phyloP scores from a whole-genome alignment of 345 rosid genomes.

The Ceriops tagal region DNA sequence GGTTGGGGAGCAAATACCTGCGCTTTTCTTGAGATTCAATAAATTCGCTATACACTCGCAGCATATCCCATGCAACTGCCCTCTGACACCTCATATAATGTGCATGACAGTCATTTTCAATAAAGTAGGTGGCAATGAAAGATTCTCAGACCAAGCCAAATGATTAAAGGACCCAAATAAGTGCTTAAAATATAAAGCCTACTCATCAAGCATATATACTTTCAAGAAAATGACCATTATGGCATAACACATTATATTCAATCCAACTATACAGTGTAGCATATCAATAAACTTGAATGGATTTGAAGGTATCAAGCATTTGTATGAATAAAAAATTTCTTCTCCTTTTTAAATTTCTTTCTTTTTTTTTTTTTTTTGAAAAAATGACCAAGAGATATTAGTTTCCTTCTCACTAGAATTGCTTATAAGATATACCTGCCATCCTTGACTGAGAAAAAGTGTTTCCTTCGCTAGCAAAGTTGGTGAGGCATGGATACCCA shows the following conservation, averaged over 20 bases:
- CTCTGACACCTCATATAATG: slow-evolving; percentile 41
- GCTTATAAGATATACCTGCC: slow-evolving; percentile 60
- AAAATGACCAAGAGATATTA: too few relatives aligned
- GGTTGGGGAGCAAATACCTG: slow-evolving; percentile 47
- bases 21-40: slow-evolving; percentile 70
- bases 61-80: slow-evolving; percentile 96
- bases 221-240: background rate
- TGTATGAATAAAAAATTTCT: too few relatives aligned
- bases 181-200: background rate
- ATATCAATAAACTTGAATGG: too few relatives aligned
- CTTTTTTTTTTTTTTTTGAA: too few relatives aligned
- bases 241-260: background rate
- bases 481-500: slow-evolving; percentile 81
- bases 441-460: slow-evolving; percentile 80
- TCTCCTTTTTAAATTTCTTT: too few relatives aligned
- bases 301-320: too few relatives aligned
- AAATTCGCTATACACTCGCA: slow-evolving; percentile 78
- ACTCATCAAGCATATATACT: background rate
- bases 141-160: slow-evolving; percentile 2
- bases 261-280: background rate
- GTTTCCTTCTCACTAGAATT: too few relatives aligned
- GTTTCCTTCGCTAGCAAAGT: slow-evolving; percentile 79
- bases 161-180: slow-evolving; percentile 1
- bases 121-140: background rate
- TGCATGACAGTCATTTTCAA: background rate